Percentiles rank a stretch among this genome's conserved stretches.
Conservation (phyloP, 169 alveolate species). For the Cryptosporidium tyzzeri region DNA sequence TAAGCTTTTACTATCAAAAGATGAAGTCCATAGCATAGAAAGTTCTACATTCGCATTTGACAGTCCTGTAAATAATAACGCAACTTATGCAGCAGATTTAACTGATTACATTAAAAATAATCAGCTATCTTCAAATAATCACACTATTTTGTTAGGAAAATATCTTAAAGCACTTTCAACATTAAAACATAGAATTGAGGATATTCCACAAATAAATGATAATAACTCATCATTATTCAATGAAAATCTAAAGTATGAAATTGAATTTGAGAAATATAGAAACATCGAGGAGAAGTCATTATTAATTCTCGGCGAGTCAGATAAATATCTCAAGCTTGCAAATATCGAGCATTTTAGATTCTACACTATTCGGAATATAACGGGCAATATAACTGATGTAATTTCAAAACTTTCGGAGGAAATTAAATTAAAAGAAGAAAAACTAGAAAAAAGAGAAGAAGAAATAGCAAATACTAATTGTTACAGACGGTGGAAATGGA, state of each 20-base stretch:
- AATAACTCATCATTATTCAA: neutral
- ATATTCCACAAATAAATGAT: neutral
- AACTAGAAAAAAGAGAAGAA: conserved; percentile 44
- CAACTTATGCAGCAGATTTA: conserved; percentile 39
- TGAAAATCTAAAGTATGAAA: neutral
- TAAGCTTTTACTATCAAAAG: conserved; percentile 11
- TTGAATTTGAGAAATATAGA: conserved; percentile 19
- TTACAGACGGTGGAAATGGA: conserved; percentile 71
- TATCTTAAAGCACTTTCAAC: conserved; percentile 41
- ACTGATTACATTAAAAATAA: conserved; percentile 51
- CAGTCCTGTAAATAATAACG: conserved; percentile 26
- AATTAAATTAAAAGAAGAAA: conserved; percentile 10
- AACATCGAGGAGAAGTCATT: conserved; percentile 9
- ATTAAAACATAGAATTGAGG: conserved; percentile 31
- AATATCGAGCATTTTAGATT: conserved; percentile 54
- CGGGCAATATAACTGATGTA: conserved; percentile 9
- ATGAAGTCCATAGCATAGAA: conserved; percentile 32
- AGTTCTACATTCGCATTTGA: conserved; percentile 3
- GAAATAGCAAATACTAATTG: conserved; percentile 58
- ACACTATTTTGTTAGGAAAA: conserved; percentile 27
- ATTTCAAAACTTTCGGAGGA: conserved; percentile 34
- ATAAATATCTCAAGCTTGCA: conserved; percentile 39
- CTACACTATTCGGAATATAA: conserved; percentile 50
- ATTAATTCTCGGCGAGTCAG: conserved; percentile 41
- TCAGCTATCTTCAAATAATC: conserved; percentile 21